phyloP scores from a whole-genome alignment of 768 basidiomycete genomes.

The Phaeotremella skinneri region DNA sequence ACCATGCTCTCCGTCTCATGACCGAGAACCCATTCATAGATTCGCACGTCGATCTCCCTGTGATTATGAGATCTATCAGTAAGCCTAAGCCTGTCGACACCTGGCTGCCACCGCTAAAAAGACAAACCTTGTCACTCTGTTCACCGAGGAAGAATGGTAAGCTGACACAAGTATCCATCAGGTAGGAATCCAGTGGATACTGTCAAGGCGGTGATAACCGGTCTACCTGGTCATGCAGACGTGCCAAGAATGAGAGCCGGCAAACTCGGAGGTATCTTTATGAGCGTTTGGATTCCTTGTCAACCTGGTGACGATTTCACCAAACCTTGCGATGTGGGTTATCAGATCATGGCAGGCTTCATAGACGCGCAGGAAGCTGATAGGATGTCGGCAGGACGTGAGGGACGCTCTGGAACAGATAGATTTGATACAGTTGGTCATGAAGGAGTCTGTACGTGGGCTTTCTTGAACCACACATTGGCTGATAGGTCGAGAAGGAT shows the following conservation, averaged over 20 bases:
- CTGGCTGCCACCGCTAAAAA: no score
- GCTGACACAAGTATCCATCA: not conserved
- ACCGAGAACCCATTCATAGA: slow-evolving; percentile 15
- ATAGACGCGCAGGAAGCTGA: no score
- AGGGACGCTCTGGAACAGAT: slow-evolving; percentile 17
- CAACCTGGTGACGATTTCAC: slow-evolving; percentile 10
- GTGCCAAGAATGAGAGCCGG: slow-evolving; percentile 11
- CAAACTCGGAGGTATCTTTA: slow-evolving; percentile 8
- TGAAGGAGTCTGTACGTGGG: slow-evolving; percentile 8
- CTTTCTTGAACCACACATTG: not conserved
- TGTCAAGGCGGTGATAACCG: slow-evolving; percentile 2
- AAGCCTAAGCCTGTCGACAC: not conserved
- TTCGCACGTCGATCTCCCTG: slow-evolving; percentile 15
- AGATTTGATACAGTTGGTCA: slow-evolving; percentile 13
- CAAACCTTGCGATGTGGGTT: slow-evolving; percentile 13
- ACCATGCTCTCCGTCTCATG: slow-evolving; percentile 7
- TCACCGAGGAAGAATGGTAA: no score
- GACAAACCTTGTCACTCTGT: no score
- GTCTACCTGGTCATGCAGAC: slow-evolving; percentile 17
- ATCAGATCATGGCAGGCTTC: no score
- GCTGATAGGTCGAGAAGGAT: not conserved
- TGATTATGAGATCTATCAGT: slow-evolving; percentile 11
- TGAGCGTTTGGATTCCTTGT: slow-evolving; percentile 14
- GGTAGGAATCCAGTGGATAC: slow-evolving; percentile 11
- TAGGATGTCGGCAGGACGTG: slow-evolving; percentile 5